A percentile compares a stretch with the other conserved stretches of the same genome.
Evolutionary conservation across 768 basidiomycete species (phyloP).

Genomic region (Boletus coccyginus): DNA sequence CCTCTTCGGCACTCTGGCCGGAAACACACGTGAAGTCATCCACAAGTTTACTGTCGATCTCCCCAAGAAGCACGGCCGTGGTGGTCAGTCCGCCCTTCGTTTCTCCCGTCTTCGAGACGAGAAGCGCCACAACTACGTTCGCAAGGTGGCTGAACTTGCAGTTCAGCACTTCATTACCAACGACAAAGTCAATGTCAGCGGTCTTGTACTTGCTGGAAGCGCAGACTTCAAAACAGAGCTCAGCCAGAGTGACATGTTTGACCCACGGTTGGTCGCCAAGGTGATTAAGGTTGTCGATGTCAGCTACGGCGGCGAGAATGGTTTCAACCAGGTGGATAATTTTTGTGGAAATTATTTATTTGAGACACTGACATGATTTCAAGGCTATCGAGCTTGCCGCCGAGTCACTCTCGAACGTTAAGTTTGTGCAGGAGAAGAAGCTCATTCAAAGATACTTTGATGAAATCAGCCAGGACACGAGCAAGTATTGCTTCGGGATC

Average conservation of each 20-base stretch:
- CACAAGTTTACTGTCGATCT: conserved; percentile 99
- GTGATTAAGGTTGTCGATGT: conserved; percentile 99
- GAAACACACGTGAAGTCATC: conserved; percentile 94
- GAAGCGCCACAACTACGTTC: conserved; percentile 99
- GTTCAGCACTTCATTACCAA: conserved; percentile 98
- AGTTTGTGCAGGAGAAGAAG: conserved; percentile 98
- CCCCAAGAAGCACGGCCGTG: conserved; percentile 99
- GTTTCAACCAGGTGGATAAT: conserved; percentile 89
- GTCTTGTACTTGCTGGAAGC: conserved; percentile 92
- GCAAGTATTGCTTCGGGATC: conserved; percentile 95
- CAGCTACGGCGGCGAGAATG: conserved; percentile 97
- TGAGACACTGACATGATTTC: background rate
- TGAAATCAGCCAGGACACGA: conserved; percentile 97
- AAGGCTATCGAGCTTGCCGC: conserved; percentile 96
- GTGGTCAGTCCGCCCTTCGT: conserved; percentile 99
- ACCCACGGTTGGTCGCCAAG: conserved; percentile 82
- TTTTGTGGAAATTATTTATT: background rate
- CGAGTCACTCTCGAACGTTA: conserved; percentile 96
- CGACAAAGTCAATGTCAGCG: conserved; percentile 98
- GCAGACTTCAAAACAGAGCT: conserved; percentile 99
- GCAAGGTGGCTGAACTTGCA: conserved; percentile 95
- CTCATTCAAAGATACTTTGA: conserved; percentile 99
- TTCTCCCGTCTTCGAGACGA: conserved; percentile 99
- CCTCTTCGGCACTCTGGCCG: conserved; percentile 92
- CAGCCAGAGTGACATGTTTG: conserved; percentile 95